These are phyloP conservation scores for Stellera chamaejasme DNA, from an alignment of 345 rosid species.

Conservation along the genomic window DNA sequence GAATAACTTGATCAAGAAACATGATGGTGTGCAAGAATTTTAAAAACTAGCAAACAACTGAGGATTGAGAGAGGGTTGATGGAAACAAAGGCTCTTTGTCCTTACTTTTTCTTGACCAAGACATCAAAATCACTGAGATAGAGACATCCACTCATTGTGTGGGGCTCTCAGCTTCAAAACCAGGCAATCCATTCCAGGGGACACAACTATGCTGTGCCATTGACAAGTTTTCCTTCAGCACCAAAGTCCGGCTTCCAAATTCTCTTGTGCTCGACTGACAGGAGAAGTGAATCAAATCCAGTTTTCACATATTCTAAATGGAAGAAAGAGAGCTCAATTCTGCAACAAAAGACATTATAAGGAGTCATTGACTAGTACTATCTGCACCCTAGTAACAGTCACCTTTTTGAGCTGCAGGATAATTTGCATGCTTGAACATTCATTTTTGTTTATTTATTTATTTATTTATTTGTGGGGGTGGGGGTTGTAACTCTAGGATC, in stretches of 20 bases:
- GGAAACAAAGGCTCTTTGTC: constrained; percentile 18
- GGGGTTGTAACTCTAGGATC: constrained; percentile 5
- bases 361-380: constrained; percentile 9
- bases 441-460: not conserved
- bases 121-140: constrained; percentile 24
- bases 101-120: constrained; percentile 31
- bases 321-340: constrained; percentile 15
- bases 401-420: not conserved
- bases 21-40: constrained; percentile 11
- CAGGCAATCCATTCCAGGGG: constrained; percentile 17
- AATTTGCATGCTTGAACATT: constrained; percentile 6
- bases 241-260: constrained; percentile 24
- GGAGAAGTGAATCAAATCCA: constrained; percentile 15
- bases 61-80: constrained; percentile 6
- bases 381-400: not conserved
- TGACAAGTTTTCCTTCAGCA: constrained; percentile 15
- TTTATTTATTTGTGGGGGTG: no score
- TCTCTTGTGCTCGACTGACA: constrained; percentile 31
- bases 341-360: constrained; percentile 18
- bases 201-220: constrained; percentile 18
- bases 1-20: constrained; percentile 17
- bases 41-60: constrained; percentile 1
- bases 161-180: constrained; percentile 22
- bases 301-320: constrained; percentile 19
- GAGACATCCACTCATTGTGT: constrained; percentile 35